Percentiles rank a stretch among this genome's conserved stretches.
phyloP scores from a whole-genome alignment of 1,139 yeast species.

The Sporopachydermia cereana region DNA sequence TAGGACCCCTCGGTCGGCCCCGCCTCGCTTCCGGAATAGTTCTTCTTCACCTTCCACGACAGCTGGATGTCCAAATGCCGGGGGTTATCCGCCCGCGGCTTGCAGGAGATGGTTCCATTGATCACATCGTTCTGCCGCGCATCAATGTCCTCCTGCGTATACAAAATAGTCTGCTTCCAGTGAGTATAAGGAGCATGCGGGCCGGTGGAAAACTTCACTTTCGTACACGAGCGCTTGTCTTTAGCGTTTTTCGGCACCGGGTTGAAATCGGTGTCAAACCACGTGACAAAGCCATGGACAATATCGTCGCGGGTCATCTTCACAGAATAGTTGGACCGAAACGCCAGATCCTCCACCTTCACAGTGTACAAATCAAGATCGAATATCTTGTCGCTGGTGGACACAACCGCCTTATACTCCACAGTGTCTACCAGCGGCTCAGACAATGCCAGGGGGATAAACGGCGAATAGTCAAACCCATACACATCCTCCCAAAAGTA shows the following conservation, averaged over 20 bases:
- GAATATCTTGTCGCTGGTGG: conserved; percentile 57
- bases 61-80: conserved; percentile 73
- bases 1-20: not conserved
- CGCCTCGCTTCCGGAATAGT: not conserved
- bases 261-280: conserved; percentile 93
- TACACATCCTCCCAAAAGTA: conserved; percentile 96
- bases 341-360: conserved; percentile 69
- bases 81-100: conserved; percentile 70
- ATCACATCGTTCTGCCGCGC: conserved; percentile 67
- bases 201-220: conserved; percentile 32
- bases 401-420: conserved; percentile 63
- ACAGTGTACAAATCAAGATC: conserved; percentile 88
- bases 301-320: conserved; percentile 68
- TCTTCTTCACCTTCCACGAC: conserved; percentile 25
- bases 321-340: conserved; percentile 53
- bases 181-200: conserved; percentile 35
- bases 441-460: conserved; percentile 62
- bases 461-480: conserved; percentile 85
- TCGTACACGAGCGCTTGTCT: conserved; percentile 9
- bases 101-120: conserved; percentile 58
- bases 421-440: conserved; percentile 96
- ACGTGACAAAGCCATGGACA: conserved; percentile 81
- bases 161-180: conserved; percentile 97
- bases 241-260: conserved; percentile 20
- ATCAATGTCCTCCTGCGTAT: conserved; percentile 71